Percentiles rank a stretch among this genome's conserved stretches.
Evolutionary conservation across 2,329 filamentous ascomycete genomes (phyloP).

Genomic region (Pestalotiopsis sp.): DNA sequence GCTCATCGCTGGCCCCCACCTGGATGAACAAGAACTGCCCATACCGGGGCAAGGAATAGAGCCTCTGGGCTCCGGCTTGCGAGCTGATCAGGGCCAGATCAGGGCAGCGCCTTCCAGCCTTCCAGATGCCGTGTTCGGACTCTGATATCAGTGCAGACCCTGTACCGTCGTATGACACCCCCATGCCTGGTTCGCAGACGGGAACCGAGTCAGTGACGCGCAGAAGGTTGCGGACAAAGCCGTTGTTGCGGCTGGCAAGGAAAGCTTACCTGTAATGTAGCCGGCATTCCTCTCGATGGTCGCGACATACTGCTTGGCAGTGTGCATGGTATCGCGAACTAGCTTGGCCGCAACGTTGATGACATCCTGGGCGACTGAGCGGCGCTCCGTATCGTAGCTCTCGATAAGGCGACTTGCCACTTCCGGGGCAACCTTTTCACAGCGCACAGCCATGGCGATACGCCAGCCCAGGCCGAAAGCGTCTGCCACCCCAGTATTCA

Average conservation of each 20-base stretch:
- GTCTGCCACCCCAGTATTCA: slow-evolving; percentile 61
- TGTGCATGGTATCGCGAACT: slow-evolving; percentile 44
- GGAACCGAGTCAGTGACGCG: not conserved
- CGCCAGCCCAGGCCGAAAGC: slow-evolving; percentile 59
- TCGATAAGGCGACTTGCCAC: slow-evolving; percentile 31
- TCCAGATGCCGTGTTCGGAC: slow-evolving; percentile 37
- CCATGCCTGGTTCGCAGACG: slow-evolving; percentile 34
- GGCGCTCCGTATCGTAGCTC: slow-evolving; percentile 47
- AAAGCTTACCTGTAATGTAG: slow-evolving; percentile 44
- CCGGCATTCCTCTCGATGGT: slow-evolving; percentile 49
- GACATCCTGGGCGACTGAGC: slow-evolving; percentile 43
- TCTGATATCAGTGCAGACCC: slow-evolving; percentile 35
- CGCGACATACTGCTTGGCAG: slow-evolving; percentile 46
- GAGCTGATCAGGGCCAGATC: slow-evolving; percentile 30
- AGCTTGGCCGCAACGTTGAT: slow-evolving; percentile 48
- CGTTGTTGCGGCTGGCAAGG: slow-evolving; percentile 7
- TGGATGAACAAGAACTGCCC: slow-evolving; percentile 32
- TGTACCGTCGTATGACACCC: slow-evolving; percentile 39
- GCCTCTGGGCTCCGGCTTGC: slow-evolving; percentile 18
- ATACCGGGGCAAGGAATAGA: slow-evolving; percentile 35
- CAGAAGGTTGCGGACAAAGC: not conserved
- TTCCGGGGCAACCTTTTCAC: slow-evolving; percentile 20
- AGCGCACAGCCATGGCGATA: slow-evolving; percentile 32
- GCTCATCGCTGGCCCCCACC: slow-evolving; percentile 12
- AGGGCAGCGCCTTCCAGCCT: slow-evolving; percentile 38